A percentile compares a stretch with the other conserved stretches of the same genome.
Evolutionary conservation across 2,329 filamentous ascomycete species (phyloP).

Genomic region (Diaporthe helianthi): DNA sequence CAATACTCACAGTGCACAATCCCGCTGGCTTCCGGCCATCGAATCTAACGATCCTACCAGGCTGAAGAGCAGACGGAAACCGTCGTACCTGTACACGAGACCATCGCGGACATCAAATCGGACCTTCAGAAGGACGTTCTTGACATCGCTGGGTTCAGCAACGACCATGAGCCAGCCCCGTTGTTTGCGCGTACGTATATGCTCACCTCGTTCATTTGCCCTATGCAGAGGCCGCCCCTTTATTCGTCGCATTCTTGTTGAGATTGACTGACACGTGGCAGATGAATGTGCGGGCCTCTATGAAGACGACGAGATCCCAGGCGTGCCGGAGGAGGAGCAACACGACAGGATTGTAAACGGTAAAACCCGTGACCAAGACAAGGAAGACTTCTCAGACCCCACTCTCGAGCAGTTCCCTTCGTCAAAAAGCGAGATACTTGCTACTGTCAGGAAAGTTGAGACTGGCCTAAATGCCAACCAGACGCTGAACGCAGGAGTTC

Average conservation of each 20-base stretch:
- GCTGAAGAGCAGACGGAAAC: not conserved
- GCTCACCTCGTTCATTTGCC: not conserved
- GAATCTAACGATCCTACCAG: slow-evolving; percentile 13
- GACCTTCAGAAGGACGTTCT: slow-evolving; percentile 25
- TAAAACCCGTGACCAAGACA: slow-evolving; percentile 36
- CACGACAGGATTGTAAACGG: slow-evolving; percentile 10
- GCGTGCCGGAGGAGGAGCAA: slow-evolving; percentile 42
- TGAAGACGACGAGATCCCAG: slow-evolving; percentile 42
- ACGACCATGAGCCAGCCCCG: slow-evolving; percentile 27
- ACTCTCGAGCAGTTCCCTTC: slow-evolving; percentile 57
- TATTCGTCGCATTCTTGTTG: not conserved
- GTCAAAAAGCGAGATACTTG: slow-evolving; percentile 52
- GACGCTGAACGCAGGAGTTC: slow-evolving; percentile 45
- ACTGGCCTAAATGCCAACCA: slow-evolving; percentile 52
- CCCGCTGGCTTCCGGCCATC: not conserved
- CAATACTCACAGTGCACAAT: not conserved
- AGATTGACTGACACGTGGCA: slow-evolving; percentile 35
- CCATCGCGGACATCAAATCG: slow-evolving; percentile 24
- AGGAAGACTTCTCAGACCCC: slow-evolving; percentile 53
- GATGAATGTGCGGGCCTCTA: slow-evolving; percentile 54
- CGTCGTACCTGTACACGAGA: not conserved
- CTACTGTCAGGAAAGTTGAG: slow-evolving; percentile 54
- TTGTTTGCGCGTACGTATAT: slow-evolving; percentile 27
- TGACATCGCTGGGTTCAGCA: slow-evolving; percentile 28
- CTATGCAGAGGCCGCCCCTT: not conserved